Conservation (phyloP, 2,329 filamentous ascomycete species). For the Amauroascus niger region DNA sequence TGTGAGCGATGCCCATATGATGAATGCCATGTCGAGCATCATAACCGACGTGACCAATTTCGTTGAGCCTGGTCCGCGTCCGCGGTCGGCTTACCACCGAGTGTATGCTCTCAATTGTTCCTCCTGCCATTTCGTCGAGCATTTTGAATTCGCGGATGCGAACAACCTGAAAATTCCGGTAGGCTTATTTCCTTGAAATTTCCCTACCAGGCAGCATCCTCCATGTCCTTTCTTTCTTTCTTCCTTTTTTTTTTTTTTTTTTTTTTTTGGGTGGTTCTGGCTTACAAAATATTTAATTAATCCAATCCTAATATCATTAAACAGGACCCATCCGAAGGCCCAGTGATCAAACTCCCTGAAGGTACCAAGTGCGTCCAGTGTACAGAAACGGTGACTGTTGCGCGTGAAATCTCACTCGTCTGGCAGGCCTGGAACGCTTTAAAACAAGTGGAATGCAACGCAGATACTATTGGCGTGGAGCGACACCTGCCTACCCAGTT, state of each 20-base stretch:
- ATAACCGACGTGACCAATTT: conserved; percentile 29
- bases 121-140: conserved; percentile 30
- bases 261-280: neutral
- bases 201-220: no score
- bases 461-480: conserved; percentile 33
- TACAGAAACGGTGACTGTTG: conserved; percentile 27
- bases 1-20: conserved; percentile 35
- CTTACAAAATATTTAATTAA: neutral
- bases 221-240: no score
- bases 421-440: conserved; percentile 33
- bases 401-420: conserved; percentile 31
- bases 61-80: conserved; percentile 29
- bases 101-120: conserved; percentile 33
- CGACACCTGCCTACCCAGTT: conserved; percentile 26
- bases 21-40: conserved; percentile 30
- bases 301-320: neutral
- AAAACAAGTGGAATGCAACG: conserved; percentile 30
- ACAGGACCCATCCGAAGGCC: conserved; percentile 12
- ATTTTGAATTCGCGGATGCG: conserved; percentile 26
- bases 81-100: conserved; percentile 24
- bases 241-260: no score
- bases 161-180: conserved; percentile 25
- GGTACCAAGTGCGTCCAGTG: conserved; percentile 30
- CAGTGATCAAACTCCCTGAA: conserved; percentile 16
- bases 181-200: conserved; percentile 17